These are phyloP conservation scores for Primulina eburnea DNA, from an alignment of 257 asterid genomes.

Conservation along the genomic window DNA sequence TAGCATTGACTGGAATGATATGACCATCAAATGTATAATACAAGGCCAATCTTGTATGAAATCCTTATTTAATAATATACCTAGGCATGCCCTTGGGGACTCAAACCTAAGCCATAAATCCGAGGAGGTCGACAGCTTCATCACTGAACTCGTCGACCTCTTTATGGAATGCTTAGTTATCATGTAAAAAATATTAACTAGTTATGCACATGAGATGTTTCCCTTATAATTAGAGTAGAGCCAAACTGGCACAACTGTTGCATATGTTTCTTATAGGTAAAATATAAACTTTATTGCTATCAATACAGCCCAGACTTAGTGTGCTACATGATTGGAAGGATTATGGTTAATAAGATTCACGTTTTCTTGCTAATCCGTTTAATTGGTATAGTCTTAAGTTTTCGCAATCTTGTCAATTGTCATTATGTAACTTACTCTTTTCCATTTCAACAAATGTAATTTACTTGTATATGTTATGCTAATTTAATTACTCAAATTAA, in stretches of 20 bases:
- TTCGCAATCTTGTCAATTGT: neutral
- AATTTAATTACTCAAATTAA: too few relatives aligned
- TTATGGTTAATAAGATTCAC: neutral
- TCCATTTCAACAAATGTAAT: neutral
- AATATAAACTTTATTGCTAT: neutral
- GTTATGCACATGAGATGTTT: neutral
- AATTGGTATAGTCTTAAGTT: too few relatives aligned
- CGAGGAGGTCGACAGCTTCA: neutral
- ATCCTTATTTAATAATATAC: too few relatives aligned
- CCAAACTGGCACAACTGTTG: neutral
- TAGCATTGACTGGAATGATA: neutral
- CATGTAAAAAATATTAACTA: neutral
- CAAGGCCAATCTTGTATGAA: conserved; percentile 5
- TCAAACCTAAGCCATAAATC: neutral
- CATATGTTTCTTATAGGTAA: neutral
- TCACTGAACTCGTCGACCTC: neutral
- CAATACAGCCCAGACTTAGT: neutral
- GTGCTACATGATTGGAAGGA: neutral
- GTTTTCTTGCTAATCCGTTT: neutral
- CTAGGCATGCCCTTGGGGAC: neutral
- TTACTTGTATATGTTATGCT: neutral
- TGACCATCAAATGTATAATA: conserved; percentile 6
- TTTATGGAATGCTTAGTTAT: neutral
- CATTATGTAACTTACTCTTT: neutral
- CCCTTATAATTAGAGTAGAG: neutral